Evolutionary conservation across 345 rosid genomes (phyloP).

Genomic region (Toxicodendron radicans): DNA sequence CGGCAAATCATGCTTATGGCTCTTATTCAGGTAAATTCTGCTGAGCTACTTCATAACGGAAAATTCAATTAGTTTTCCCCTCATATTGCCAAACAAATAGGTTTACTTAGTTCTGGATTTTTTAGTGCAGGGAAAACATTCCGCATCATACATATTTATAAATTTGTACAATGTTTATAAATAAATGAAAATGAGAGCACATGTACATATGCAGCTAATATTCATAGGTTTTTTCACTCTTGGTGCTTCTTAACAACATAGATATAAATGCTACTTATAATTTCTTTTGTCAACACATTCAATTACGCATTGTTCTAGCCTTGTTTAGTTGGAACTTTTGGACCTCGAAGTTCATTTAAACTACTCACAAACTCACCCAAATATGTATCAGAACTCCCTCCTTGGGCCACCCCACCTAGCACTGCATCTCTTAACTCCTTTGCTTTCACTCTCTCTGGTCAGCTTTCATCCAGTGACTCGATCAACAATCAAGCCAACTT

Average conservation of each 20-base stretch:
- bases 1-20: background rate
- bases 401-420: conserved; percentile 10
- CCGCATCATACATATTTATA: no score
- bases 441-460: conserved; percentile 18
- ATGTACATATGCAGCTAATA: no score
- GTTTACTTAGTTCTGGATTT: no score
- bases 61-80: background rate
- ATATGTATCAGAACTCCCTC: conserved; percentile 37
- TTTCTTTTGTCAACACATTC: no score
- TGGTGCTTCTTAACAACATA: no score
- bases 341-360: background rate
- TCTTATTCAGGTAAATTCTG: background rate
- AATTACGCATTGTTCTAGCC: no score
- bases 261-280: no score
- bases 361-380: conserved; percentile 24
- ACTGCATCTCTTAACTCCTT: conserved; percentile 24
- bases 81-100: background rate
- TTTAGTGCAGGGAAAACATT: no score
- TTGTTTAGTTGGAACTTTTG: background rate
- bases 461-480: conserved; percentile 23
- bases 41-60: background rate
- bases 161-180: background rate
- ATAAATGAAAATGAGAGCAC: background rate
- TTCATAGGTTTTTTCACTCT: no score
- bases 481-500: conserved; percentile 31